Conservation (phyloP, 805 yeast genomes). For the Candida khao-thaluensis region DNA sequence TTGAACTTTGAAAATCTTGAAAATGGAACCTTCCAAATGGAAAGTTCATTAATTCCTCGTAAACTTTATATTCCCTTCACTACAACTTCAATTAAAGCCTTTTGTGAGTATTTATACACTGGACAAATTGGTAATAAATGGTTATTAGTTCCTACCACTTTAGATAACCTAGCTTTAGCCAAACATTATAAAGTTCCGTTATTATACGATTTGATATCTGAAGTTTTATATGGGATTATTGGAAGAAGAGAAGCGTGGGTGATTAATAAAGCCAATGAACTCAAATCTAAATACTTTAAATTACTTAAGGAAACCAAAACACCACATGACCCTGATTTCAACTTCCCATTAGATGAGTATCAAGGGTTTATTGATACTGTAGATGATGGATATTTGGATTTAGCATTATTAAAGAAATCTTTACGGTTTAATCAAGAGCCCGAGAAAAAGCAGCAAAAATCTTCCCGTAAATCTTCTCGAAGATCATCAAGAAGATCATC, state of each 20-base stretch:
- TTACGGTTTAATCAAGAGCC: conserved; percentile 24
- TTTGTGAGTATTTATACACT: conserved; percentile 71
- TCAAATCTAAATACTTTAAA: conserved; percentile 29
- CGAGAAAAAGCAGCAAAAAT: neutral
- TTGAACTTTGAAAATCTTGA: conserved; percentile 35
- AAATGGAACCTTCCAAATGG: conserved; percentile 40
- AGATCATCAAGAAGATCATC: conserved; percentile 13
- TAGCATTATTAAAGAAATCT: conserved; percentile 50
- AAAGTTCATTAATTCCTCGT: conserved; percentile 66
- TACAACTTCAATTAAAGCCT: conserved; percentile 59
- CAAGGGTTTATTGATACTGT: conserved; percentile 56
- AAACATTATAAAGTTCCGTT: conserved; percentile 69
- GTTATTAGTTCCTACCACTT: conserved; percentile 66
- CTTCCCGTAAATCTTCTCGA: conserved; percentile 10
- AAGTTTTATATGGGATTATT: conserved; percentile 65
- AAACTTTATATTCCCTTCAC: conserved; percentile 67
- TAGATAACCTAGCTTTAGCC: conserved; percentile 61
- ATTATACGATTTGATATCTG: conserved; percentile 65
- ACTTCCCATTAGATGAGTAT: conserved; percentile 48
- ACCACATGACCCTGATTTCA: conserved; percentile 22
- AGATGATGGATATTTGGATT: conserved; percentile 65
- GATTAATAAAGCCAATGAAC: conserved; percentile 38
- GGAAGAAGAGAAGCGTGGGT: conserved; percentile 63
- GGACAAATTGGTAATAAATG: conserved; percentile 79
- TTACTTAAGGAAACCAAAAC: conserved; percentile 25